Base-by-base conservation (phyloP, 1,284 basidiomycete species). In the Trichosporon coremiiforme region DNA sequence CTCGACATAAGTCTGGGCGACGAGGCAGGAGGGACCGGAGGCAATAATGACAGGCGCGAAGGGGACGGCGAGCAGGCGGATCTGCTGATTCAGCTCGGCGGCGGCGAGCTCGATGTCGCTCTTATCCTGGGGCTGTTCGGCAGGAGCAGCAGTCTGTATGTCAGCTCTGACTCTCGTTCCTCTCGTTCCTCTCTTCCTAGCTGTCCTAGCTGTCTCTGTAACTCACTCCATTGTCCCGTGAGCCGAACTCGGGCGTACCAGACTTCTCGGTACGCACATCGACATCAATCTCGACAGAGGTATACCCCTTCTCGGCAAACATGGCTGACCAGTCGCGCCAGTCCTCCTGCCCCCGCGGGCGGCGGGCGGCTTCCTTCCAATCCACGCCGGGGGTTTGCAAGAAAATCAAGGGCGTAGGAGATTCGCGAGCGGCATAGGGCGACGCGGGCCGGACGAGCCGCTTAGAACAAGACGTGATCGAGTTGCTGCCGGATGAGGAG, bases 41-140 rank as follows among this genome's bases (percentile, higher is more conserved):
- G 89, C 86, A 71, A 90, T 83, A 53, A 91, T 81, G 57, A 91
- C 85, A 0, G 90, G 90, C 1, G 89, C 87, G 74, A 90, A 90
- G 12, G 89, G 87, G 65, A 87, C 87, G 5, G 82, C 84, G 35
- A 87, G 83, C 7, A 86, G 78, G 25, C 81, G 76, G 47, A 85
- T 79, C 67, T 83, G 79, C 25, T 20, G 31, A 60, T 68, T 66
- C 33, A 74, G 71, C 17, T 79, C 77, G 7, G 75, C 68, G 15
- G 84, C 74, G 13, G 78, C 75, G 29, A 71, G 68, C 75, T 60
- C 57, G 31, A 80, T 76, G 33, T 60, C 57, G 31, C 15, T 33
- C 31, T 60, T 31, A 13, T n/a, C 31, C 57, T 60, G 57, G 4
- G 3, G 22, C 20, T 10, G 33, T 12, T 25, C 50, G 38, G 35